Evolutionary conservation across 1,284 basidiomycete species (phyloP).

Genomic region (Gomphus bonarii): DNA sequence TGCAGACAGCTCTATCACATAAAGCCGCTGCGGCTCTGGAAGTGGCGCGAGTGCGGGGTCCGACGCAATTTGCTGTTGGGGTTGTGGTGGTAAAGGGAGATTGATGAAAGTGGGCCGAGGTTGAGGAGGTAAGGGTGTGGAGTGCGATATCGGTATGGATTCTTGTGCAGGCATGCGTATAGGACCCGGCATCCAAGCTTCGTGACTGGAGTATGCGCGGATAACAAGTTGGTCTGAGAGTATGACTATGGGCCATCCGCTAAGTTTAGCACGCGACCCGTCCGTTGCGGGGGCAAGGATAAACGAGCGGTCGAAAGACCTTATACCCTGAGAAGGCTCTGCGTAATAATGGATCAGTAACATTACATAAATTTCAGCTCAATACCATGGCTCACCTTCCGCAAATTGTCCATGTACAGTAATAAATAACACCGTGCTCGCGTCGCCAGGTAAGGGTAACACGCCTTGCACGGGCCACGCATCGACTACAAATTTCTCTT

Average conservation of each 20-base stretch:
- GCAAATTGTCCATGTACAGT: conserved; percentile 87
- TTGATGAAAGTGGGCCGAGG: conserved; percentile 18
- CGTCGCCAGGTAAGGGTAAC: conserved; percentile 31
- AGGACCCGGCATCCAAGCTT: conserved; percentile 67
- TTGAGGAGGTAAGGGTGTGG: conserved; percentile 3
- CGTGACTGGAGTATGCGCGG: conserved; percentile 73
- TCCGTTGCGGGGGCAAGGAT: conserved; percentile 74
- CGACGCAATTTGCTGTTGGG: conserved; percentile 33
- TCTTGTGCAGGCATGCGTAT: conserved; percentile 47
- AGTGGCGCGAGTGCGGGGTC: conserved; percentile 24
- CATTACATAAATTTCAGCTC: neutral
- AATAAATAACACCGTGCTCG: conserved; percentile 54
- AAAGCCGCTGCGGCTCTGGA: conserved; percentile 56
- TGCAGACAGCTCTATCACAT: conserved; percentile 57
- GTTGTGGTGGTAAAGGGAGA: conserved; percentile 18
- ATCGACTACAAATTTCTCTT: conserved; percentile 84
- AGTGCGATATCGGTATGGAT: neutral
- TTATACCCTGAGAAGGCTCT: conserved; percentile 57
- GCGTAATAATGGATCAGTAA: conserved; percentile 12
- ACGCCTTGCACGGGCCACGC: conserved; percentile 70
- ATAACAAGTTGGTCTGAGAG: conserved; percentile 84
- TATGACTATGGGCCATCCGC: conserved; percentile 86
- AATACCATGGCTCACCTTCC: conserved; percentile 47
- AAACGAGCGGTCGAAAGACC: conserved; percentile 92
- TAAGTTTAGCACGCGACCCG: conserved; percentile 73